These are phyloP conservation scores for Climacium dendroides DNA, from an alignment of 225 moss, liverwort and hornwort genomes.

Conservation along the genomic window DNA sequence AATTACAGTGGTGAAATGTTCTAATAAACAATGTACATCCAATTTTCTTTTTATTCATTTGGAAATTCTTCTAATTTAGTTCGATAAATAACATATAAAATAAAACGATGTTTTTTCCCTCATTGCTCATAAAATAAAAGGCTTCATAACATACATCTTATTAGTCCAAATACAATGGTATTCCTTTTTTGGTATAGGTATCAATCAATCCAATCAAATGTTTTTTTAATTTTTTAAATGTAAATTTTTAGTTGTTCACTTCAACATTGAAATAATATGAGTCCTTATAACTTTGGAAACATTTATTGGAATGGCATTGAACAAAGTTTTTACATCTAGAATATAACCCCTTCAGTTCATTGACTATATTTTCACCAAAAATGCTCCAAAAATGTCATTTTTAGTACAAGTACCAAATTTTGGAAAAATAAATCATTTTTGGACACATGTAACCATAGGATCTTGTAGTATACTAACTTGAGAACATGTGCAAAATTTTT, in stretches of 20 bases:
- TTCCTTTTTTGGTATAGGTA: not conserved
- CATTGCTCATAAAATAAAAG: not conserved
- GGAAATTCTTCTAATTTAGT: not conserved
- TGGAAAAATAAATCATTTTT: too few species aligned
- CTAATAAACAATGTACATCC: accelerated
- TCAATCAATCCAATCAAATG: not conserved
- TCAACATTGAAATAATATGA: not conserved
- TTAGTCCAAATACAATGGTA: accelerated
- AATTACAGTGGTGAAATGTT: not conserved
- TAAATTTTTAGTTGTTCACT: not conserved
- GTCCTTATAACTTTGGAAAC: not conserved
- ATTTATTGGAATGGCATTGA: not conserved
- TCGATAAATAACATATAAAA: not conserved
- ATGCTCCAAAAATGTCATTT: too few species aligned
- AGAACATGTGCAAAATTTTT: too few species aligned
- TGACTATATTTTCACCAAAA: too few species aligned
- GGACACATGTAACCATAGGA: too few species aligned
- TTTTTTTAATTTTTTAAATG: not conserved
- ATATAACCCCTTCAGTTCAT: too few species aligned
- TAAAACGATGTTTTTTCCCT: not conserved
- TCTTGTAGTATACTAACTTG: too few species aligned
- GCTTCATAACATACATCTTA: not conserved
- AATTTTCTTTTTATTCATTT: too few species aligned
- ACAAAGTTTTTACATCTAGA: not conserved
- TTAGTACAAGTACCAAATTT: too few species aligned